Evolutionary conservation across 1,284 basidiomycete genomes (phyloP), one percentile per base, ranked within the genome.

Genomic region (Somion occarium): DNA sequence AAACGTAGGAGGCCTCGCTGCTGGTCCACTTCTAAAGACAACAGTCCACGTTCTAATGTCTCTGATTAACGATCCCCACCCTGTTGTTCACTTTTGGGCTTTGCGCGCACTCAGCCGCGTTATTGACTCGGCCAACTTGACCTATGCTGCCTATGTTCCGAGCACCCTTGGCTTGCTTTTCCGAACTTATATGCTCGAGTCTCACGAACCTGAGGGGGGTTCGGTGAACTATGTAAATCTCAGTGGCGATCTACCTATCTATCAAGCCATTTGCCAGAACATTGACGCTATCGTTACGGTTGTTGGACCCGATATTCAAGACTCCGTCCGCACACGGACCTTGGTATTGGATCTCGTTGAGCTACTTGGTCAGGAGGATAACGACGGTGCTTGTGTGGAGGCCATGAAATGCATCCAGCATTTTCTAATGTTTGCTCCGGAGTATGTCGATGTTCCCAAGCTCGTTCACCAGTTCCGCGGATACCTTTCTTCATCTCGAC

Each of bases 1-100:
- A 48, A 82, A 93, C 60, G 94, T 99, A 30, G 97, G 97, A 13
- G 92, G 94, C 34, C 76, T 99, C 19, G 91, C 91, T 3, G 96
- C 94, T 4, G 93, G 93, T 0, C 93, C 97, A 0, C 78, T 98
- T 13, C 79, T 99, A 53, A 98, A 98, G 71, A 98, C 96, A 0
- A 93, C 96, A 0, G 89, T 98, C 58, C 95, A 98, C 62, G 88
- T 99, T 50, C 76, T 98, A 44, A 93, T 98, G 85, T 98, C 95
- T 1, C 80, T 99, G 25, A 86, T 90, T 62, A 93, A 90, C 54
- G 97, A 99, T 66, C 93, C 97, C 0, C 97, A 99, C 66, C 97
- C 97, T 0, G 81, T 94, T 11, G 97, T 98, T 3, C 95, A 99
- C 69, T 98, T 89, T 65, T 94, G 89, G 80, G 87, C 96, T 1